Conservation (phyloP, 1,284 basidiomycete species). For the Blastosporella zonata region DNA sequence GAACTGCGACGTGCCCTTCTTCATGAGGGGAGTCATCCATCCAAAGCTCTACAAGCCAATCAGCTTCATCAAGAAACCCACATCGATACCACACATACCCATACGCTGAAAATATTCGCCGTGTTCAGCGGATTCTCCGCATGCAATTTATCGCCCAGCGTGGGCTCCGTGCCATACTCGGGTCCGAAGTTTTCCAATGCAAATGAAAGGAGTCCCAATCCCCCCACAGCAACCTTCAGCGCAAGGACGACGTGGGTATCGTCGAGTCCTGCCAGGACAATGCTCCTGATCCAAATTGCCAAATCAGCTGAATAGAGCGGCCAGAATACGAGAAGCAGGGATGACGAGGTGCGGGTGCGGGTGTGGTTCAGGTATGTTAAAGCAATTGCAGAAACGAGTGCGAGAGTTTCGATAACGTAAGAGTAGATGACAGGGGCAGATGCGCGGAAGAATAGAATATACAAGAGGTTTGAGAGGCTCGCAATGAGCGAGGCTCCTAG, state of each 20-base stretch:
- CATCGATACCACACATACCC: conserved; percentile 34
- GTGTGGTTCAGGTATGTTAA: conserved; percentile 73
- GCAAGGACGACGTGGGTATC: conserved; percentile 36
- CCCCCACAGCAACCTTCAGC: conserved; percentile 46
- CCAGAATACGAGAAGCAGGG: conserved; percentile 82
- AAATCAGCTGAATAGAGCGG: conserved; percentile 61
- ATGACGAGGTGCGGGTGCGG: conserved; percentile 74
- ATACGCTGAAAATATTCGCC: conserved; percentile 82
- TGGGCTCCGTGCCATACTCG: conserved; percentile 44
- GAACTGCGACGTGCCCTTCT: conserved; percentile 56
- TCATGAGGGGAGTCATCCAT: conserved; percentile 81
- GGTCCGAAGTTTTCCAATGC: conserved; percentile 72
- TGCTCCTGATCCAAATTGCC: conserved; percentile 64
- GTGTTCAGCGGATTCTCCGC: conserved; percentile 71
- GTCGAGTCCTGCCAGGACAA: conserved; percentile 30
- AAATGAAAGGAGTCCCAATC: conserved; percentile 58
- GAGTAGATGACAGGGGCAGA: conserved; percentile 52
- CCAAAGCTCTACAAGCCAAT: conserved; percentile 50
- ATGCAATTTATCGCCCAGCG: conserved; percentile 42
- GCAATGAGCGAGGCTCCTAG: conserved; percentile 39
- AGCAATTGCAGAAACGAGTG: conserved; percentile 42
- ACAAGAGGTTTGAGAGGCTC: conserved; percentile 39
- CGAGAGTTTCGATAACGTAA: conserved; percentile 58
- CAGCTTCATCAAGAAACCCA: neutral
- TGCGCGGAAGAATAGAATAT: conserved; percentile 34